Base-by-base conservation (phyloP, 140 eudicot genomes). In the Cichorium intybus region DNA sequence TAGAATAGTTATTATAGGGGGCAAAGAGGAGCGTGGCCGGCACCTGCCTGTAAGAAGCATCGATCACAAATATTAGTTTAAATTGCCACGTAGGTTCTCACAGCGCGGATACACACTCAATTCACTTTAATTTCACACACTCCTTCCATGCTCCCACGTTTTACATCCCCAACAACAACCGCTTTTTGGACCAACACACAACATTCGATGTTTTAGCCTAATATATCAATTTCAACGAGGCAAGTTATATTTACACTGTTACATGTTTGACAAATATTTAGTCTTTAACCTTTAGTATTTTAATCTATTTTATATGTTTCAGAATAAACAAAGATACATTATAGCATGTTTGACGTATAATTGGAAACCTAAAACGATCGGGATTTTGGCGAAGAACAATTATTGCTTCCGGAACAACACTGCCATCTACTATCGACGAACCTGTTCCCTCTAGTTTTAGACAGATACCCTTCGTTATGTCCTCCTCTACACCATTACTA, bases 1-100 rank as follows among this genome's bases (percentile, higher is more conserved):
- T 8, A 56, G 45, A 62, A 56, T 1, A 20, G 72, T 17, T 12
- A 49, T 54, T 76, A 62, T 57, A 64, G 20, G 20, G 23, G 48
- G 43, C 2, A 45, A 2, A 47, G 69, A 34, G 76, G 81, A 55
- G 72, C 73, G 81, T 76, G 81, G 77, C 48, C 22, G 71, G 62
- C 76, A 70, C 24, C n/a, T 24, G 57, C 72, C 48, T 52, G 20
- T 18, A 41, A 41, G 29, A 21, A 52, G 27, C 35, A 53, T 39
- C 20, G 9, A 20, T 43, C 34, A 15, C 70, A 14, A 15, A 41
- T 54, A 41, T 11, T 63, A 1, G 33, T 70, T 49, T 48, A 22
- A 16, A 23, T 24, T 60, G 76, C 62, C 76, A 48, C 69, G 69
- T 60, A 9, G 29, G 62, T 49, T 34, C n/a, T 33, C 26, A 70